Evolutionary conservation across 148 eudicot genomes (phyloP), one percentile per base, ranked within the genome.

Genomic region (Camellia granthamiana): DNA sequence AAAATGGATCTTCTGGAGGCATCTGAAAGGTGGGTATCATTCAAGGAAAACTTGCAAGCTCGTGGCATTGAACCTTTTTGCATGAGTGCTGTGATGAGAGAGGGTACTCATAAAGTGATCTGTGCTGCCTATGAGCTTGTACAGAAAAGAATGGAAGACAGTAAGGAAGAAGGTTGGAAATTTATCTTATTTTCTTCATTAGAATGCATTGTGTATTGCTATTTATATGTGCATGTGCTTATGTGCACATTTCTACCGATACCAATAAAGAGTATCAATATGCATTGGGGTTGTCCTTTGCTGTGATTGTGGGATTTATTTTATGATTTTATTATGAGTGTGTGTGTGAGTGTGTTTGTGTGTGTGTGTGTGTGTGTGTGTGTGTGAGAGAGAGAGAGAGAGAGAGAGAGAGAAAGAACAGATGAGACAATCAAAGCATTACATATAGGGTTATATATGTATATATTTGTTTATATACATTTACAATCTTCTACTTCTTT

Each of bases 1-100:
- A 96, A 96, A 81, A 93, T 96, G 99, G 99, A 96, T 88, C 93
- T 96, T 83, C 97, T 93, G 11, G 99, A 96, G 49, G 98, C 99
- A 80, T 90, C 88, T 85, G 88, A 91, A 80, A 89, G 86, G 54
- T 96, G 99, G 99, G 79, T 55, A 76, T 75, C 84, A n/a, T 96
- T 96, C 80, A 83, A 81, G 85, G 88, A 92, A 78, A 80, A 69
- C 54, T 82, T 96, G 76, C 87, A 77, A 77, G 81, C 90, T 73
- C 86, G 74, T 77, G 98, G 95, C 4, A 81, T 92, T 78, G 83
- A 92, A 80, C 92, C 97, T 43, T 90, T 88, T 81, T 96, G 99
- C 80, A 92, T 96, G 91, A 96, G 99, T 87, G 99, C 99, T 58
- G 86, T 91, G 74, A 91, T 75, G 67, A 70, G 89, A 54, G 89